These are phyloP conservation scores for Ailanthus altissimus DNA, from an alignment of 345 rosid genomes.

Conservation along the genomic window DNA sequence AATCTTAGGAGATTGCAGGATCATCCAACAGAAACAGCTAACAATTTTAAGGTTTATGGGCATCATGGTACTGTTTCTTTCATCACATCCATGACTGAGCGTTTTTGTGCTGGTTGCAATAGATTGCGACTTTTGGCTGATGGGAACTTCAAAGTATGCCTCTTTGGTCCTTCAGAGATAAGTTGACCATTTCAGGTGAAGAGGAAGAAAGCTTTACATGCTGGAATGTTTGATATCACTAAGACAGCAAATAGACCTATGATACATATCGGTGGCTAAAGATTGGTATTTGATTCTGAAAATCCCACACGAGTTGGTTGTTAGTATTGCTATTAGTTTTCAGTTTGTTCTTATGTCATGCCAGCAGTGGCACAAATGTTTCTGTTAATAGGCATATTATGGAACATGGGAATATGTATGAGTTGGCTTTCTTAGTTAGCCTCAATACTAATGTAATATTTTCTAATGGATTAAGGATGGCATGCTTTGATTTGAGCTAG, in stretches of 20 bases:
- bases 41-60: slow-evolving; percentile 82
- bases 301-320: background rate
- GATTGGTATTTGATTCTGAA: slow-evolving; percentile 20
- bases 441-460: background rate
- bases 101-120: slow-evolving; percentile 98
- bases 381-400: background rate
- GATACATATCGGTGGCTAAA: slow-evolving; percentile 84
- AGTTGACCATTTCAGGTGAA: slow-evolving; percentile 53
- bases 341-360: background rate
- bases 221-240: slow-evolving; percentile 87
- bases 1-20: slow-evolving; percentile 64
- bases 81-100: slow-evolving; percentile 96
- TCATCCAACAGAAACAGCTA: slow-evolving; percentile 87
- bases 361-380: background rate
- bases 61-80: slow-evolving; percentile 87
- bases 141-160: slow-evolving; percentile 99
- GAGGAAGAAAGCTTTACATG: slow-evolving; percentile 76
- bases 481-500: background rate
- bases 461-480: background rate
- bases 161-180: slow-evolving; percentile 97
- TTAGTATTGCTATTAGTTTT: background rate
- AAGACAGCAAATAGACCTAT: slow-evolving; percentile 80
- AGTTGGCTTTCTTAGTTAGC: background rate
- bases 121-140: slow-evolving; percentile 93
- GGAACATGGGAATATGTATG: background rate